Evolutionary conservation across 495 filamentous ascomycete genomes (phyloP), one percentile per base, ranked within the genome.

Genomic region (Haplographium delicatum): DNA sequence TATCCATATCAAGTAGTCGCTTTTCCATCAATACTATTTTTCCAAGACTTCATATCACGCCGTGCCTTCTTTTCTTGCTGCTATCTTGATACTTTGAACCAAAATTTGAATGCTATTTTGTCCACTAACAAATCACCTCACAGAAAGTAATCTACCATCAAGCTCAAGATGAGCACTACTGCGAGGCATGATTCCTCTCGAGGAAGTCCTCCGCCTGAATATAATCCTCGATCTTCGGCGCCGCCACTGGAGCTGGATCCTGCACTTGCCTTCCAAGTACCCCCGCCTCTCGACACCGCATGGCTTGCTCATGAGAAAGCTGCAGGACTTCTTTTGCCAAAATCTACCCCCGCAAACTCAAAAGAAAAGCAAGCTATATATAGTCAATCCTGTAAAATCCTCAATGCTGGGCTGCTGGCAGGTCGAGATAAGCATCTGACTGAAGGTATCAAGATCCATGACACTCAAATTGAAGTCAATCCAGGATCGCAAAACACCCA

Each of bases 301-400:
- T 59, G 56, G 51, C 38, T 59, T 4, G 47, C 40, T 24, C 51
- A 59, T 38, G 56, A 59, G 33, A 7, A 50, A 44, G 33, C 45
- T 9, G 45, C 46, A 6, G 24, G 34, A 20, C 51, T 58, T n/a
- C 42, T 54, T 11, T 1, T 22, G 16, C 34, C 44, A 15, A 24
- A 45, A 20, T 35, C 45, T 5, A 22, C 30, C 9, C 34, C 44
- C 26, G 47, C 43, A 43, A 38, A 44, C 15, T 11, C 43, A 1
- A 22, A 16, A 18, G 35, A 19, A 3, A 40, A 33, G 4, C 56
- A 55, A 28, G 5, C 44, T 10, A 24, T 8, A 22, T 59, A 59
- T 27, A 51, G 56, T 33, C 11, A 47, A 3, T n/a, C 46, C 5
- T 55, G 51, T 31, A 59, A 53, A 49, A 27, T 13, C 18, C 28